phyloP scores from a whole-genome alignment of 2,329 filamentous ascomycete species.

The Stagonosporopsis vannaccii region DNA sequence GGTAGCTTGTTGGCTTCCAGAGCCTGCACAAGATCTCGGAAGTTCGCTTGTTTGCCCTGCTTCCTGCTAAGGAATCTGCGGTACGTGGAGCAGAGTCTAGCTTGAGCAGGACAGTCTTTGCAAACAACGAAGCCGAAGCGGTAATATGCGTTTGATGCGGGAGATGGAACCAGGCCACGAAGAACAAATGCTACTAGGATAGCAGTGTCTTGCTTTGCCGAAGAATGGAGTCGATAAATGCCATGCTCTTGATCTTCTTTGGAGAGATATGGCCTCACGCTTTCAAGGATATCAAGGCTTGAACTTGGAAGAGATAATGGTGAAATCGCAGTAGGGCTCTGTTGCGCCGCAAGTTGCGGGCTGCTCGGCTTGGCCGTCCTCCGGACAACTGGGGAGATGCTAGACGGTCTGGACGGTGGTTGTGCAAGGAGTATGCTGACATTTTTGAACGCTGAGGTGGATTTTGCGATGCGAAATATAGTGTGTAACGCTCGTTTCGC shows the following conservation, averaged over 20 bases:
- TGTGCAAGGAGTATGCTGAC: background rate
- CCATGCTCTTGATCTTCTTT: background rate
- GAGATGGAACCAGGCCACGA: background rate
- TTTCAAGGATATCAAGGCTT: background rate
- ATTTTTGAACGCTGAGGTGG: background rate
- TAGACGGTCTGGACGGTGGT: background rate
- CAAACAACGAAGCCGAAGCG: constrained; percentile 27
- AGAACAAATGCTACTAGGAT: constrained; percentile 9
- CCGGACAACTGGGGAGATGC: background rate
- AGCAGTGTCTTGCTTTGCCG: constrained; percentile 5
- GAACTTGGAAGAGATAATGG: background rate
- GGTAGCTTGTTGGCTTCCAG: constrained; percentile 8
- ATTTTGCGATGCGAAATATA: constrained; percentile 6
- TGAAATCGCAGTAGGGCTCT: background rate
- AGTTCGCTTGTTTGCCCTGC: background rate
- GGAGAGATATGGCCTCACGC: background rate
- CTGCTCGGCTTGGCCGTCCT: background rate
- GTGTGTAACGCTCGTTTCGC: constrained; percentile 17
- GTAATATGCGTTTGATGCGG: constrained; percentile 14
- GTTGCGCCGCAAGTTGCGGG: background rate
- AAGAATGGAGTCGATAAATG: background rate
- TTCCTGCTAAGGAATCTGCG: constrained; percentile 9
- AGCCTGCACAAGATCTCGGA: constrained; percentile 19
- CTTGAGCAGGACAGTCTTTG: constrained; percentile 7
- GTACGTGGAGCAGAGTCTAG: constrained; percentile 19